Base-by-base conservation (phyloP, 768 basidiomycete genomes). In the Cantharellus anzutake region DNA sequence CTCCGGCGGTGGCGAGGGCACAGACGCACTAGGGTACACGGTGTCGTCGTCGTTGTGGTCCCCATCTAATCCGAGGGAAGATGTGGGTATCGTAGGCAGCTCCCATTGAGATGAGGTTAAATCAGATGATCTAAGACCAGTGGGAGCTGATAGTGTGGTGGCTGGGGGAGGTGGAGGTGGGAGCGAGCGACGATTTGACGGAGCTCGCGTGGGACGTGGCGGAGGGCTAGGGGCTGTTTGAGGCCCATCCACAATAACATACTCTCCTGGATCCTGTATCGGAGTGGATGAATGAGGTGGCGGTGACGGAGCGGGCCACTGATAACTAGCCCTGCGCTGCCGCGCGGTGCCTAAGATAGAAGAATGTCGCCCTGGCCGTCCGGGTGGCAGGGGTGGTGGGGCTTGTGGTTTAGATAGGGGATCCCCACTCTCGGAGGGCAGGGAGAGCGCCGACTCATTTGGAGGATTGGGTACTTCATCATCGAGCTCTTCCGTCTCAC, bases 401-500 rank as follows among this genome's bases (percentile, higher is more conserved):
- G 74, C 71, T 4, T 67, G 42, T 14, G 59, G 60, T 42, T 60
- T n/a, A 14, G 48, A 61, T n/a, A 58, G 48, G 51, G 63, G 60
- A 3, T 29, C 20, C 20, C 20, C 20, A 29, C 20, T 29, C 20
- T 29, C 20, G 20, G 60, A 58, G 52, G 65, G 65, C 14, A 64
- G 62, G 7, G 63, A 56, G 52, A 60, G 50, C 14, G 52, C 42
- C 29, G 41, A 29, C 16, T 4, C 29, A 35, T 59, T 39, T n/a
- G 58, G 41, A 20, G 38, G 38, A 51, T 61, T 58, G 50, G 65
- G 60, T 41, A 76, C 75, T 59, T 76, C 77, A 57, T 72, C 76
- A 62, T 83, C 81, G 41, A 80, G 74, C 61, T 81, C 73, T 4
- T 70, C 72, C 4, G 82, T 77, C 63, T 85, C 83, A 66, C 85